Conservation (phyloP, 306 rosid genomes). For the Fragaria nilgerrensis region DNA sequence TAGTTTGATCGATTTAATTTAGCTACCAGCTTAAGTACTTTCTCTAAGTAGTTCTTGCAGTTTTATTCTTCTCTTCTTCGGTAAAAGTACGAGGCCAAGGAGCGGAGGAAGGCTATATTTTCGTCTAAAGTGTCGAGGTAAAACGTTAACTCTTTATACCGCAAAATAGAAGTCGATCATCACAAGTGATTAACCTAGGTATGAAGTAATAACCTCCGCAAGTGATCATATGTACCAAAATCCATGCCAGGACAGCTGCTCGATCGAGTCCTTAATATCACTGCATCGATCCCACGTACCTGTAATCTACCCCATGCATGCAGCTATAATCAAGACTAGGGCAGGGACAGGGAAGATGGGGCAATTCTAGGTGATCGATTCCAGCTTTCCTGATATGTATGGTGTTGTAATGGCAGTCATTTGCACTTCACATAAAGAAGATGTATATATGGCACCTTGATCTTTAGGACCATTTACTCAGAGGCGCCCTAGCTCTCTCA, state of each 20-base stretch:
- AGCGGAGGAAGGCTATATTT: neutral
- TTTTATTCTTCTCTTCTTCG: no score
- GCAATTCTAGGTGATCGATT: neutral
- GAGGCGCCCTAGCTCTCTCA: no score
- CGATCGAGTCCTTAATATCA: neutral
- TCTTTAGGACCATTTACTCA: neutral
- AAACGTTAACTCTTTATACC: neutral
- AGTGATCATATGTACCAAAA: no score
- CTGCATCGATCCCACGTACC: neutral
- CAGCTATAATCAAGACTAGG: neutral
- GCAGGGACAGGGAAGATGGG: neutral
- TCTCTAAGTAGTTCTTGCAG: no score
- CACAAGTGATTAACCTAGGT: neutral
- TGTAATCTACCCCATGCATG: neutral
- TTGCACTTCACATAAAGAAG: neutral
- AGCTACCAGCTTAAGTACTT: no score
- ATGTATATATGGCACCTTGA: neutral
- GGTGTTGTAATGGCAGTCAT: neutral
- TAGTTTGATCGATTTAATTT: no score
- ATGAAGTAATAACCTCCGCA: neutral
- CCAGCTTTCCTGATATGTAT: neutral
- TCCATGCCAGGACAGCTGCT: neutral
- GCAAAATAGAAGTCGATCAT: neutral
- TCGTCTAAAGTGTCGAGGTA: neutral
- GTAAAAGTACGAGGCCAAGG: no score